phyloP scores from a whole-genome alignment of 768 basidiomycete species.

The Suillus tomentosus region DNA sequence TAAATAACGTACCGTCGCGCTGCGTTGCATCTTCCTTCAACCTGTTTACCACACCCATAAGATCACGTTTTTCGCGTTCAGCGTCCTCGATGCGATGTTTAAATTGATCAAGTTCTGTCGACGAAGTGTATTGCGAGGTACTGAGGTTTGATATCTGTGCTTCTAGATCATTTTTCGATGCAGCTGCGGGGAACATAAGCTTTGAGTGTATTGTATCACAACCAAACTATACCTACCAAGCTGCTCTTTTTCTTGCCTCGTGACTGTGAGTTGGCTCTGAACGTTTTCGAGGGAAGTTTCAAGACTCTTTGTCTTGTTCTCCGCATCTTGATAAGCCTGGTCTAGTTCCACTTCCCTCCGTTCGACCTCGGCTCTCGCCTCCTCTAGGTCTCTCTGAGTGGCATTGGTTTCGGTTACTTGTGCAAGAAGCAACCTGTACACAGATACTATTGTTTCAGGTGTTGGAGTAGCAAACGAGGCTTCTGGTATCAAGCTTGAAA shows the following conservation, averaged over 20 bases:
- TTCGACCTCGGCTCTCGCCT: conserved; percentile 63
- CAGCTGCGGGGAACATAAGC: conserved; percentile 36
- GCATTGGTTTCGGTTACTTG: conserved; percentile 59
- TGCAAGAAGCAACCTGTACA: conserved; percentile 64
- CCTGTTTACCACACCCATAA: conserved; percentile 80
- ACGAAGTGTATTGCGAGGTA: conserved; percentile 61
- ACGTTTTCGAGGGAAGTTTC: conserved; percentile 52
- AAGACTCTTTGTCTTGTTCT: conserved; percentile 58
- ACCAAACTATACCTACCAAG: conserved; percentile 47
- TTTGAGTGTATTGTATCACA: conserved; percentile 5
- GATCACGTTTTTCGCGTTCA: conserved; percentile 89
- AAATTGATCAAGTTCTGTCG: conserved; percentile 58
- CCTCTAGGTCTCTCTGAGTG: conserved; percentile 66
- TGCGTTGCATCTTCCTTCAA: conserved; percentile 74
- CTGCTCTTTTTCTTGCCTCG: conserved; percentile 65
- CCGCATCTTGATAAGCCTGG: conserved; percentile 79
- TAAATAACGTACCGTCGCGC: conserved; percentile 62
- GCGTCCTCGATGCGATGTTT: conserved; percentile 68
- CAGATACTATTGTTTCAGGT: conserved; percentile 56
- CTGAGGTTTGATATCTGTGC: conserved; percentile 58
- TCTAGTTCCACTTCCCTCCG: conserved; percentile 83
- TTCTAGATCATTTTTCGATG: conserved; percentile 50
- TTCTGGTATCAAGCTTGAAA: conserved; percentile 64
- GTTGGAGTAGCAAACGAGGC: conserved; percentile 56
- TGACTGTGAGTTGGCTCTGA: conserved; percentile 55